Evolutionary conservation across 2,329 filamentous ascomycete species (phyloP), one percentile per base, ranked within the genome.

Genomic region (Exophiala aquamarina): DNA sequence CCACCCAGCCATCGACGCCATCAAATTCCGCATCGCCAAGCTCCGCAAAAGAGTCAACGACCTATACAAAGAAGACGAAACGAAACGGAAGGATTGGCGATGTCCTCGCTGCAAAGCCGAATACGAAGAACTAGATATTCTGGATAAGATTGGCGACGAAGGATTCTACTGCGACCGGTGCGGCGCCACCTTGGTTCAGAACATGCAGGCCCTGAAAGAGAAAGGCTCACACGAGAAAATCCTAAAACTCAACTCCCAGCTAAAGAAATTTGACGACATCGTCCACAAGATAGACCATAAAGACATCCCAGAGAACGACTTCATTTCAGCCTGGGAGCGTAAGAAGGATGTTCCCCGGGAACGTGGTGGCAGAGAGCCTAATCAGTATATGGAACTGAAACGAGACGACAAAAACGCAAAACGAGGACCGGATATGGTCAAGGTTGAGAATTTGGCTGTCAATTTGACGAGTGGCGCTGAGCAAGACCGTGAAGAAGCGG

Each of bases 21-120:
- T 95, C 70, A 98, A 98, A 68, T 98, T 87, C 79, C 86, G 89
- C 54, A 83, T 95, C 41, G 91, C 92, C 64, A 86, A 85, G 47
- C 82, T 97, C 59, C 90, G 91, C 58, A 91, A 92, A 65, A 83
- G 86, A 44, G 89, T 97, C 49, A 91, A 96, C 69, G 84, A 85
- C 13, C 84, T 89, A 48, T 87, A 88, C 13, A 83, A 88, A 14
- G 86, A 85, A 8, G 81, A 81, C 46, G 92, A 97, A 68, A 55
- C 49, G 9, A 55, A 54, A 32, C 87, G 89, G 66, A 96, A 96
- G 67, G 93, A 97, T 64, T 94, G 91, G 61, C 84, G 86, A 50
- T 98, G 93, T 69, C 74, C 78, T 23, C 79, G 82, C 47, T 98
- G 93, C 72, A 83, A 84, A 57, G 79, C 87, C 1, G 87, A 95